A percentile compares a stretch with the other conserved stretches of the same genome.
Evolutionary conservation across 441 rosid species (phyloP).

Genomic region (Flueggea neowawraea): DNA sequence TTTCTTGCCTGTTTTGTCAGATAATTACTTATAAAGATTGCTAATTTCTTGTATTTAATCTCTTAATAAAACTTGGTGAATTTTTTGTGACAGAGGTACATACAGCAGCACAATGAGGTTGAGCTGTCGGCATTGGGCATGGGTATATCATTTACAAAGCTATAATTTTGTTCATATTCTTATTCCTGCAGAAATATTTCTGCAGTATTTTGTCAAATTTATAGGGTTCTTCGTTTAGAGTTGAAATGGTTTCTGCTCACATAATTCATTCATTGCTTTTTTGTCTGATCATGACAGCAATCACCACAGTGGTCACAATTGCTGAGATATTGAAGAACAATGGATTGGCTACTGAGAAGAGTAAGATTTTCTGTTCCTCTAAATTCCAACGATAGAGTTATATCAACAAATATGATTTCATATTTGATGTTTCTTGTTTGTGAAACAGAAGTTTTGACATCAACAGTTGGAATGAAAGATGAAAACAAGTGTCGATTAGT

Average conservation of each 20-base stretch:
- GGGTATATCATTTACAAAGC: conserved; percentile 43
- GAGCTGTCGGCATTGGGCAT: conserved; percentile 96
- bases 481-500: conserved; percentile 70
- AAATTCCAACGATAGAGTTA: neutral
- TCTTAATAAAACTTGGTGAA: neutral
- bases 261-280: too few species aligned
- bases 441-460: conserved; percentile 70
- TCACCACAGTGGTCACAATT: conserved; percentile 85
- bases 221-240: neutral
- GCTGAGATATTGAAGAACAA: conserved; percentile 94
- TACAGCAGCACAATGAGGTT: conserved; percentile 88
- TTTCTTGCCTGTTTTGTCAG: too few species aligned
- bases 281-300: conserved; percentile 37
- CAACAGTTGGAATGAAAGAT: conserved; percentile 86
- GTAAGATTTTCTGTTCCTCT: conserved; percentile 30
- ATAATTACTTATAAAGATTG: too few species aligned
- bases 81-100: conserved; percentile 67
- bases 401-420: neutral
- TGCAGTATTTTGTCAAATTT: neutral
- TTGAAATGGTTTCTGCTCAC: too few species aligned
- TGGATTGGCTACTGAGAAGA: conserved; percentile 89
- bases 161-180: too few species aligned
- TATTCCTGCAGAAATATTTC: neutral
- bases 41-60: too few species aligned
- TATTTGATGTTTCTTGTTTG: neutral